Percentiles rank a stretch among this genome's conserved stretches.
Evolutionary conservation across 1,284 basidiomycete species (phyloP).

Genomic region (Ustilago esculenta): DNA sequence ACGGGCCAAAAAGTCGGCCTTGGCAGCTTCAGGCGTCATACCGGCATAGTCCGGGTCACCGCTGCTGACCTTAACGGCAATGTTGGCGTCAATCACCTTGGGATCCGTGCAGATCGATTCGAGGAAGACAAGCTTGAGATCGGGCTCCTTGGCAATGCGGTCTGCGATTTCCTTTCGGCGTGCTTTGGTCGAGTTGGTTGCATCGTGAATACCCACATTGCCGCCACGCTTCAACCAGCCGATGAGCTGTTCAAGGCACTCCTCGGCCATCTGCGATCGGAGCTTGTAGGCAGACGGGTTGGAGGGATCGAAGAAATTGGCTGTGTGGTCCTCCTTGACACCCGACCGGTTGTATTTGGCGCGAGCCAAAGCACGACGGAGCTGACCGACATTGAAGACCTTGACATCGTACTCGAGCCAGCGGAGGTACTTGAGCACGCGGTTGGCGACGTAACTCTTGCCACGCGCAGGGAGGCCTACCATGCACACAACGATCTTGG

Average conservation of each 20-base stretch:
- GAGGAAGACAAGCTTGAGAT: conserved; percentile 89
- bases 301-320: conserved; percentile 88
- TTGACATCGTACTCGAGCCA: conserved; percentile 99
- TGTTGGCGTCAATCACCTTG: conserved; percentile 89
- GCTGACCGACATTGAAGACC: conserved; percentile 98
- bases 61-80: conserved; percentile 92
- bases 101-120: conserved; percentile 96
- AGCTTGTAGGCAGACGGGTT: conserved; percentile 81
- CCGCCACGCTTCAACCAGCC: conserved; percentile 89
- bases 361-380: conserved; percentile 85
- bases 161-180: conserved; percentile 81
- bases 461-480: conserved; percentile 70
- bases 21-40: conserved; percentile 83
- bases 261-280: conserved; percentile 85
- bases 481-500: conserved; percentile 98
- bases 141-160: conserved; percentile 86
- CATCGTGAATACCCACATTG: conserved; percentile 98
- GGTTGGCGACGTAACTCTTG: conserved; percentile 66
- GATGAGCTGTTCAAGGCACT: conserved; percentile 94
- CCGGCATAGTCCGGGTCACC: conserved; percentile 98
- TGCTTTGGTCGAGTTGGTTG: conserved; percentile 86
- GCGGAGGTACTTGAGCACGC: conserved; percentile 65
- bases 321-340: conserved; percentile 86
- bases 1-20: conserved; percentile 85
- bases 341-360: conserved; percentile 76